Evolutionary conservation across 2,329 filamentous ascomycete species (phyloP).

Genomic region (Penicillium sclerotiorum): DNA sequence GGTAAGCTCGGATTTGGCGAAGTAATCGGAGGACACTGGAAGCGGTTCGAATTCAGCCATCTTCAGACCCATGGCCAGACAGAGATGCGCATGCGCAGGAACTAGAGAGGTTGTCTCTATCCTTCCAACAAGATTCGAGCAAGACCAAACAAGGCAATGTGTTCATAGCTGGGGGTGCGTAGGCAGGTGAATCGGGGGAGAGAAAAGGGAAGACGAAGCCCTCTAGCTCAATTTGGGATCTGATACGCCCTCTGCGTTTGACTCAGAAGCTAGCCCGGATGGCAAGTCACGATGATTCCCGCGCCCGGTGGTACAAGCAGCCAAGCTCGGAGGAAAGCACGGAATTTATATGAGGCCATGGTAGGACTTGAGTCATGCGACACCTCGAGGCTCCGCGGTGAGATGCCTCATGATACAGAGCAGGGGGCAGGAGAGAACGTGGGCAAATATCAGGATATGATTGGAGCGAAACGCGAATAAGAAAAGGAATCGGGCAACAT

Average conservation of each 20-base stretch:
- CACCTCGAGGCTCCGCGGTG: conserved; percentile 23
- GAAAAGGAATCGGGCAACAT: conserved; percentile 4
- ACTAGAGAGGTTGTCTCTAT: conserved; percentile 5
- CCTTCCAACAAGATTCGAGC: conserved; percentile 7
- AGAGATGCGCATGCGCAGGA: background rate
- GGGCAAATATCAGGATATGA: conserved; percentile 12
- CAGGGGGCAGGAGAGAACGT: conserved; percentile 10
- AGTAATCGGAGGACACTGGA: conserved; percentile 23
- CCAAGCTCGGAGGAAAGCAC: conserved; percentile 7
- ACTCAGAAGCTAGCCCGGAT: conserved; percentile 11
- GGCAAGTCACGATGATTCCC: conserved; percentile 22
- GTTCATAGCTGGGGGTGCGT: conserved; percentile 13
- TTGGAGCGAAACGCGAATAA: conserved; percentile 14
- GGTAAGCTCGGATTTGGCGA: conserved; percentile 11
- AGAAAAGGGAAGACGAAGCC: background rate
- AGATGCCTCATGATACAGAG: conserved; percentile 9
- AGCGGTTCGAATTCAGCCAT: conserved; percentile 32
- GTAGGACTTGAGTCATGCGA: conserved; percentile 22
- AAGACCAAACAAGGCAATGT: conserved; percentile 9
- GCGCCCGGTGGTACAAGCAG: conserved; percentile 20
- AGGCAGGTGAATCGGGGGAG: background rate
- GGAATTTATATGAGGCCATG: conserved; percentile 12
- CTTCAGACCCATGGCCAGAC: conserved; percentile 23
- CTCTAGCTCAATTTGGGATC: background rate
- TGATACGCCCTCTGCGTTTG: no score